Conservation (phyloP, 768 basidiomycete species). For the Leccinum sublutescens region DNA sequence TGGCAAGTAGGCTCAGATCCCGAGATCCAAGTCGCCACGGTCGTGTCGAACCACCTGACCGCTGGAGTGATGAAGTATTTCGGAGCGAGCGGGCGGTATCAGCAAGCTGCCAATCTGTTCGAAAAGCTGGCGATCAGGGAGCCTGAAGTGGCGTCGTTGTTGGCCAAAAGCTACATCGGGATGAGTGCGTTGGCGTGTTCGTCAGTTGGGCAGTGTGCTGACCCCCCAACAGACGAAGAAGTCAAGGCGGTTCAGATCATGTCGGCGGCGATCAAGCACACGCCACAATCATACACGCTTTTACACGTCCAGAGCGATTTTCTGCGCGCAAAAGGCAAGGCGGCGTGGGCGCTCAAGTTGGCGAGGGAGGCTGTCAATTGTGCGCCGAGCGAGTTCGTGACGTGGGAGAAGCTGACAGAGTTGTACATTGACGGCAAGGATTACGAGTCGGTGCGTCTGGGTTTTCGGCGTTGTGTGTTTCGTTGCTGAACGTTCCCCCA, state of each 20-base stretch:
- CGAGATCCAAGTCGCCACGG: slow-evolving; percentile 96
- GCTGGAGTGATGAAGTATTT: slow-evolving; percentile 97
- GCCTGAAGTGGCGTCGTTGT: slow-evolving; percentile 83
- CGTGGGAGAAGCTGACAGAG: slow-evolving; percentile 97
- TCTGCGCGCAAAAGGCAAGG: slow-evolving; percentile 78
- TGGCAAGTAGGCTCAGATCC: slow-evolving; percentile 99
- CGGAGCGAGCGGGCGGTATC: slow-evolving; percentile 83
- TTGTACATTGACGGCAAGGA: slow-evolving; percentile 88
- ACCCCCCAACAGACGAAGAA: slow-evolving; percentile 74
- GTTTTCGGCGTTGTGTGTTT: background rate
- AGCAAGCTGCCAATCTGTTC: slow-evolving; percentile 89
- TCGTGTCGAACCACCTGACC: slow-evolving; percentile 95
- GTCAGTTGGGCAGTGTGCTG: background rate
- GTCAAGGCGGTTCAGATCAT: slow-evolving; percentile 98
- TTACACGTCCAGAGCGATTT: slow-evolving; percentile 96
- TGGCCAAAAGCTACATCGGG: slow-evolving; percentile 90
- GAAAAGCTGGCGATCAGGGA: slow-evolving; percentile 86
- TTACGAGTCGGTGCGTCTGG: slow-evolving; percentile 59
- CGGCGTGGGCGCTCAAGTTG: slow-evolving; percentile 87
- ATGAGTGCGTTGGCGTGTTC: slow-evolving; percentile 74
- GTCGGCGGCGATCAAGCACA: slow-evolving; percentile 74
- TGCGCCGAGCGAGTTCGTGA: slow-evolving; percentile 97
- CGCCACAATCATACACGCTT: slow-evolving; percentile 90
- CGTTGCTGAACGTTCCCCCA: background rate
- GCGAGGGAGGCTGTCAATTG: slow-evolving; percentile 96